phyloP scores from a whole-genome alignment of 805 yeast genomes.

The Candida golubevii region DNA sequence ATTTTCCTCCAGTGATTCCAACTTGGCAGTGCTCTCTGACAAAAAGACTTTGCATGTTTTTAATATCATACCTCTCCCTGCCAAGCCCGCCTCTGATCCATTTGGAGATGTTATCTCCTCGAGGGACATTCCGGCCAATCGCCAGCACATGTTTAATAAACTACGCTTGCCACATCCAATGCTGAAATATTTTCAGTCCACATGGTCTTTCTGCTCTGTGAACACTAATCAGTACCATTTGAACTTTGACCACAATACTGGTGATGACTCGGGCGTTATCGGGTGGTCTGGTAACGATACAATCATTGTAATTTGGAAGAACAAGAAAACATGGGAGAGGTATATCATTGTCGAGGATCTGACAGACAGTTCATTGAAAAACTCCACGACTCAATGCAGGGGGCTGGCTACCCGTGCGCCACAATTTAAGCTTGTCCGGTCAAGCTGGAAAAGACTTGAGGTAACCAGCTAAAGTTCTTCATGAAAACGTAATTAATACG shows the following conservation, averaged over 20 bases:
- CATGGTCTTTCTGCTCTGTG: constrained; percentile 82
- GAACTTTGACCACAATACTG: constrained; percentile 18
- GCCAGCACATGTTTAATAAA: constrained; percentile 62
- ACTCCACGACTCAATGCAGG: background rate
- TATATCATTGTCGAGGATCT: constrained; percentile 56
- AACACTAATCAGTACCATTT: constrained; percentile 45
- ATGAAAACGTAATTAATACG: too few relatives aligned
- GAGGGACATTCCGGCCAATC: constrained; percentile 31
- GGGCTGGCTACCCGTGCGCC: background rate
- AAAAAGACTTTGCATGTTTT: constrained; percentile 87
- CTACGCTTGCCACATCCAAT: constrained; percentile 60
- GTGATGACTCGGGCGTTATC: constrained; percentile 30
- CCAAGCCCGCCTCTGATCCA: constrained; percentile 5
- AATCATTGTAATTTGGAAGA: constrained; percentile 71
- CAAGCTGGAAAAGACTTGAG: constrained; percentile 9
- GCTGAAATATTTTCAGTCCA: constrained; percentile 67
- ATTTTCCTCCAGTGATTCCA: constrained; percentile 71
- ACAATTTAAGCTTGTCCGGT: constrained; percentile 5
- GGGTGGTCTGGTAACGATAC: constrained; percentile 81
- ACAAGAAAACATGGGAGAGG: constrained; percentile 79
- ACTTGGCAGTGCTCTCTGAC: constrained; percentile 82
- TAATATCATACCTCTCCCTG: constrained; percentile 37
- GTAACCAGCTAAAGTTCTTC: background rate
- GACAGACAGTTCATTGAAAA: background rate
- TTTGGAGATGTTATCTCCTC: constrained; percentile 2